phyloP scores from a whole-genome alignment of 106 monocot genomes.

The Dendrobium chrysotoxum region DNA sequence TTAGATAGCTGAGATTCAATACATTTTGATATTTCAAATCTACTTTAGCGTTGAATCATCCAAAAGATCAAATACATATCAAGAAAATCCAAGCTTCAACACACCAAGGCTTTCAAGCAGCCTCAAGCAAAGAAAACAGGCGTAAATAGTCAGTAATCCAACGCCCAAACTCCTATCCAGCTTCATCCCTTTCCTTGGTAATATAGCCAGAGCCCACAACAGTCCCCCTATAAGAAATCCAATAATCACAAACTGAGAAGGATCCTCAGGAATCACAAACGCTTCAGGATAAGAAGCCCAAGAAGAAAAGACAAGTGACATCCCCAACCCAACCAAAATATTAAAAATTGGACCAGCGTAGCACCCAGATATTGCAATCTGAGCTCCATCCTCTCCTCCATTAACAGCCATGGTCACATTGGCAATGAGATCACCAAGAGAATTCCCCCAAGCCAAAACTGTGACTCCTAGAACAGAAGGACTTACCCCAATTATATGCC shows the following conservation, averaged over 20 bases:
- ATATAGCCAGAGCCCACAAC: conserved; percentile 28
- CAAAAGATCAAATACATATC: not conserved
- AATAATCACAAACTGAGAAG: conserved; percentile 13
- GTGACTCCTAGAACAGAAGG: conserved; percentile 40
- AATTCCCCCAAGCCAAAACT: conserved; percentile 57
- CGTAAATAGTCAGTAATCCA: conserved; percentile 31
- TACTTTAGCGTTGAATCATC: no score
- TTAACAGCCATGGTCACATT: conserved; percentile 42
- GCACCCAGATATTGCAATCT: conserved; percentile 17
- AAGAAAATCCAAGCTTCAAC: not conserved
- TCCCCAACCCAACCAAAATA: conserved; percentile 12
- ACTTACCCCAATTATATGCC: conserved; percentile 20
- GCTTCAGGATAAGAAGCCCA: conserved; percentile 1
- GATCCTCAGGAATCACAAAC: conserved; percentile 11
- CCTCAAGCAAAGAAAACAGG: conserved; percentile 28
- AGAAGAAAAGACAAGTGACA: conserved; percentile 8
- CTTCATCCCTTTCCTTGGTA: conserved; percentile 31
- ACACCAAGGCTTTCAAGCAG: not conserved
- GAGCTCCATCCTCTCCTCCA: conserved; percentile 30
- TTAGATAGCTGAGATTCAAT: no score
- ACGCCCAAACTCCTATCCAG: conserved; percentile 24
- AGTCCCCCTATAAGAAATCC: conserved; percentile 29
- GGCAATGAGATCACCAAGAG: conserved; percentile 44
- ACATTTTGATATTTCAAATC: no score
- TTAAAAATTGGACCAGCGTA: conserved; percentile 21